These are phyloP conservation scores for Exobasidium cylindrosporum DNA, from an alignment of 1,284 basidiomycete genomes.

Conservation along the genomic window DNA sequence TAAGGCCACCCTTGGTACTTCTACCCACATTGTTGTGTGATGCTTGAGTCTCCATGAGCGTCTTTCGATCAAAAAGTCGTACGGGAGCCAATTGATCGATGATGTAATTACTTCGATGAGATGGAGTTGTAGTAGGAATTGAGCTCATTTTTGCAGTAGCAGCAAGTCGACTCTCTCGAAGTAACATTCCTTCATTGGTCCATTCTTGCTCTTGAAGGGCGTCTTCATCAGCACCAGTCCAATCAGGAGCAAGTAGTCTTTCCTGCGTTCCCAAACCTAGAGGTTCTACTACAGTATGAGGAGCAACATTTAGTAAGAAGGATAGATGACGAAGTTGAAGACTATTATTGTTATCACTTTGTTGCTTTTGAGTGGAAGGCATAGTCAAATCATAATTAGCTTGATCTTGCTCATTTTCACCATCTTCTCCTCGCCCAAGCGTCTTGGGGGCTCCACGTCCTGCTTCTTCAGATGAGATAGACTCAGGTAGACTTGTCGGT, in stretches of 20 bases:
- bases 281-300: conserved; percentile 49
- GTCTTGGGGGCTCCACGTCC: conserved; percentile 21
- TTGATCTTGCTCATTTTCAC: too few species aligned
- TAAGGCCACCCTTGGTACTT: conserved; percentile 17
- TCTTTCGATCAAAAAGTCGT: conserved; percentile 38
- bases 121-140: conserved; percentile 7
- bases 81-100: conserved; percentile 46
- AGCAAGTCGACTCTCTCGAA: conserved; percentile 20
- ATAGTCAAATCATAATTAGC: too few species aligned
- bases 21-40: not conserved
- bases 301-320: conserved; percentile 43
- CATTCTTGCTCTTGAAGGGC: conserved; percentile 11
- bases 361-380: too few species aligned
- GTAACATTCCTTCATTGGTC: conserved; percentile 20
- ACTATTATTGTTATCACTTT: not conserved
- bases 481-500: conserved; percentile 31
- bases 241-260: conserved; percentile 44
- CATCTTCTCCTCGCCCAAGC: not conserved
- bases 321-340: conserved; percentile 38
- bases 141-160: conserved; percentile 36
- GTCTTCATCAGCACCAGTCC: conserved; percentile 22
- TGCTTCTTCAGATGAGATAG: conserved; percentile 26
- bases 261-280: conserved; percentile 49
- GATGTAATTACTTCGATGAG: conserved; percentile 30
- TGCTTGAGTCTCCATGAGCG: conserved; percentile 34